phyloP scores from a whole-genome alignment of 306 rosid species.

The Elaeagnus macrophylla region DNA sequence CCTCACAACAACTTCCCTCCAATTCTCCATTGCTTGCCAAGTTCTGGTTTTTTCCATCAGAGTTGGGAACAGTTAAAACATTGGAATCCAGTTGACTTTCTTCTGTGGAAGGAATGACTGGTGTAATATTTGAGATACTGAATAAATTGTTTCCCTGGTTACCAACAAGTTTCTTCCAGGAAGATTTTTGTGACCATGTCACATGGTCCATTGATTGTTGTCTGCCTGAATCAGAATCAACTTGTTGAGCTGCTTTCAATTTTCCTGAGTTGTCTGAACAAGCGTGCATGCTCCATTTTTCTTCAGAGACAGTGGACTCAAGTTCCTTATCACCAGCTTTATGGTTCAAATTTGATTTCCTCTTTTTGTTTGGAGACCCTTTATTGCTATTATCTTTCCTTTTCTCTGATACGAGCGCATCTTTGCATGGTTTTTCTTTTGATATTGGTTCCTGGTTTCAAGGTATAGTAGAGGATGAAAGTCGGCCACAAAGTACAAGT shows the following conservation, averaged over 20 bases:
- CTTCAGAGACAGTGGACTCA: slow-evolving; percentile 20
- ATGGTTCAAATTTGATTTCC: slow-evolving; percentile 22
- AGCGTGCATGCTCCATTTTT: slow-evolving; percentile 17
- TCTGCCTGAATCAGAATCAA: slow-evolving; percentile 23
- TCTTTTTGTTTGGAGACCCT: slow-evolving; percentile 34
- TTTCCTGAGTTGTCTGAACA: slow-evolving; percentile 19
- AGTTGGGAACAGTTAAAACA: slow-evolving; percentile 8
- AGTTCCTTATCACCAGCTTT: slow-evolving; percentile 19
- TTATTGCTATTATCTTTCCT: slow-evolving; percentile 7
- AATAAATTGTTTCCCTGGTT: slow-evolving; percentile 36
- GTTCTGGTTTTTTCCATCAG: slow-evolving; percentile 17
- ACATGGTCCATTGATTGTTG: slow-evolving; percentile 22
- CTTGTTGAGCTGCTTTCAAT: slow-evolving; percentile 18
- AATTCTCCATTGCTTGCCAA: slow-evolving; percentile 11
- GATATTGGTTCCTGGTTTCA: slow-evolving; percentile 34
- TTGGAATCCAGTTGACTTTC: slow-evolving; percentile 19
- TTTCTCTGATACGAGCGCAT: slow-evolving; percentile 17
- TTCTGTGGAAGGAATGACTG: slow-evolving; percentile 20
- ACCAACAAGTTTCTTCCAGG: slow-evolving; percentile 66
- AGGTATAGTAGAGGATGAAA: slow-evolving; percentile 7
- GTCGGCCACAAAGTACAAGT: slow-evolving; percentile 6
- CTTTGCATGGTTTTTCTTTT: slow-evolving; percentile 24
- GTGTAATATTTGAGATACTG: slow-evolving; percentile 36
- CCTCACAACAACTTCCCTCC: background rate
- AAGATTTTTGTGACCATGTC: slow-evolving; percentile 67